Evolutionary conservation across 495 filamentous ascomycete genomes (phyloP), one percentile per base, ranked within the genome.

Genomic region (Penicillium waksmanii): DNA sequence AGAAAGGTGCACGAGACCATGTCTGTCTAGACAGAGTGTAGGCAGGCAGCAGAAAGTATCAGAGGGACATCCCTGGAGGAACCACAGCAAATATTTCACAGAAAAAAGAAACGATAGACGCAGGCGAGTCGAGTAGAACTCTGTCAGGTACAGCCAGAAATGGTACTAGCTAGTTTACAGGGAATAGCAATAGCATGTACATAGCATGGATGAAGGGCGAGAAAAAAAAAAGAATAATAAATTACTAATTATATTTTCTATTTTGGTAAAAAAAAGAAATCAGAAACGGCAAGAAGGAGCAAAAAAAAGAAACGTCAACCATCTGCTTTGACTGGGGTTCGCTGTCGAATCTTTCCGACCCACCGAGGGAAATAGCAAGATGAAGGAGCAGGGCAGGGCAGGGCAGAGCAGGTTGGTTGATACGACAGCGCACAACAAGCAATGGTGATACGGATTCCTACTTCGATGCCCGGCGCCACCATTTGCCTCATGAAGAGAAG

Each of bases 361-460:
- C 61, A 58, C 66, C 66, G 66, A 69, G 54, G 55, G 53, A 53
- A 48, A 64, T 58, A 38, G 52, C 60, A 66, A 47, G n/a, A 49
- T 64, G 54, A 51, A 65, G 60, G 27, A 31, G 27, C 27, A 31
- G 8, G 27, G 27, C 27, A 31, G 27, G 27, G 27, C 27, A 31
- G 27, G 27, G 63, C 51, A 64, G 64, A 23, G 23, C 23, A 23
- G 23, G 23, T 23, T 23, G 23, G 47, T 61, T 64, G 60, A 63
- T 66, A 68, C 60, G 66, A 71, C 68, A 71, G 67, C 66, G 52
- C 66, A 66, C 60, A 63, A 17, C 60, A 65, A 62, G 59, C 63
- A 62, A 68, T 61, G 63, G 66, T 65, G 67, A 69, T 70, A 67
- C 67, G 67, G 64, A 62, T 67, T 66, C 64, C 61, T 58, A 58